These are phyloP conservation scores for Myrica gale DNA, from an alignment of 306 rosid genomes.

Conservation along the genomic window DNA sequence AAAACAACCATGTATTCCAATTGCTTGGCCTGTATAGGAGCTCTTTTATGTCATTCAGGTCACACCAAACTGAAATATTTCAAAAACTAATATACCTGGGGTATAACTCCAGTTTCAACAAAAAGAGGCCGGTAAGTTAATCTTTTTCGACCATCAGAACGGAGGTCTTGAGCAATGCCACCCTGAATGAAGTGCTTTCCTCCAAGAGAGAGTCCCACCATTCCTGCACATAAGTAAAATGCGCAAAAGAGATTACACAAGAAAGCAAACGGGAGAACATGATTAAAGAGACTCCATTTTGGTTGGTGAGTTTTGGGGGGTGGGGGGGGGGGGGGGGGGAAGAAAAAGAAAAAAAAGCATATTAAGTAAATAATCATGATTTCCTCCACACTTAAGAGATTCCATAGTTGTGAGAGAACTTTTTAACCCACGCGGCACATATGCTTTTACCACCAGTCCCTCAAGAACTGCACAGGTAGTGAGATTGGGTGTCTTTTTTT, in stretches of 20 bases:
- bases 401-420: too few relatives aligned
- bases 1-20: not conserved
- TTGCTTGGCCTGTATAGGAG: not conserved
- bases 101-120: conserved; percentile 78
- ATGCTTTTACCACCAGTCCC: too few relatives aligned
- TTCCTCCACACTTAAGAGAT: too few relatives aligned
- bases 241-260: not conserved
- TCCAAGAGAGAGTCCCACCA: conserved; percentile 73
- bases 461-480: too few relatives aligned
- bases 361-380: too few relatives aligned
- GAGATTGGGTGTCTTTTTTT: too few relatives aligned
- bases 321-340: too few relatives aligned
- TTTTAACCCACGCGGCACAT: too few relatives aligned
- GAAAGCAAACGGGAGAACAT: not conserved
- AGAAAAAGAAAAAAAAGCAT: too few relatives aligned
- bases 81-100: conserved; percentile 50
- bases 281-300: not conserved
- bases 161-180: conserved; percentile 88
- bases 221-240: conserved; percentile 28
- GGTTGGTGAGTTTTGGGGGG: not conserved
- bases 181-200: conserved; percentile 69
- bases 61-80: not conserved
- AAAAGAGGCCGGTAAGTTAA: conserved; percentile 57
- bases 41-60: not conserved
- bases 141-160: conserved; percentile 84